Conservation (phyloP, 176 grass and related monocot species). For the Canna indica region DNA sequence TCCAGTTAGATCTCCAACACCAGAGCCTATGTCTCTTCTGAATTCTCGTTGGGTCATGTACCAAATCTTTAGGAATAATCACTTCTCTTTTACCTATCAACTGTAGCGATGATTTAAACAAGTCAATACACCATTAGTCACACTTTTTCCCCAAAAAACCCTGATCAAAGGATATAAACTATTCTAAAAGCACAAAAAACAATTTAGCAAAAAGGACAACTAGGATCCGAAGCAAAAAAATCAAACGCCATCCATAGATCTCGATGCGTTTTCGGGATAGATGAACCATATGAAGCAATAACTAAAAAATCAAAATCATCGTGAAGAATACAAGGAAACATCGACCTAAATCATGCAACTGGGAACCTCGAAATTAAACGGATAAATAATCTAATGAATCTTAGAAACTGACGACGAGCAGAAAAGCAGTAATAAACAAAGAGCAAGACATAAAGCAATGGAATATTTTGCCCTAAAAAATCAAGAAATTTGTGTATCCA, state of each 20-base stretch:
- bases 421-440: neutral
- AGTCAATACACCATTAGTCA: neutral
- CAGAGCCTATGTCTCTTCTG: conserved; percentile 1
- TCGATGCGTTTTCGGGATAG: too few species aligned
- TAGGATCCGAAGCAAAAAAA: too few species aligned
- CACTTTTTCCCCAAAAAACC: too few species aligned
- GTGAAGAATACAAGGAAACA: neutral
- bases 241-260: too few species aligned
- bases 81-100: neutral
- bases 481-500: too few species aligned
- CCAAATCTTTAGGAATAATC: neutral
- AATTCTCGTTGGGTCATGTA: neutral
- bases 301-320: neutral
- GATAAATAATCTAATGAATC: neutral
- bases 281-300: neutral
- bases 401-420: neutral
- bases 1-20: neutral
- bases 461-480: too few species aligned
- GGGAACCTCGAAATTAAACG: neutral
- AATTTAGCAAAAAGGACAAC: too few species aligned
- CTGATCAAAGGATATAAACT: too few species aligned
- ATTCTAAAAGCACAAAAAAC: neutral
- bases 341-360: neutral
- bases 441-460: neutral
- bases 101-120: neutral